phyloP scores from a whole-genome alignment of 495 filamentous ascomycete genomes.

The Penicillium pulvis region DNA sequence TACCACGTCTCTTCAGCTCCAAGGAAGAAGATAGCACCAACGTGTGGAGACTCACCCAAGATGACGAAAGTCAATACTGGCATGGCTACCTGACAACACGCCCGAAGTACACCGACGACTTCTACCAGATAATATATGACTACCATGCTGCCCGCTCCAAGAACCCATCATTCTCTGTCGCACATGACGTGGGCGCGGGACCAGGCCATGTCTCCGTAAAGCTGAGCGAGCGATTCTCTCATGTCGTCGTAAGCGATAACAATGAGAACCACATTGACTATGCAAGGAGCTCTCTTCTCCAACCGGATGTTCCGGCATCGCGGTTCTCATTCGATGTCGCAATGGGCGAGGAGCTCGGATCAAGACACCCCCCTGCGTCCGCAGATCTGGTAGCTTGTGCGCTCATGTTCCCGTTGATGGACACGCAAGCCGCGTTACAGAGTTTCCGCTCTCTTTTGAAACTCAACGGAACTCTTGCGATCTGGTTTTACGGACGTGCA shows the following conservation, averaged over 20 bases:
- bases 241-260: not conserved
- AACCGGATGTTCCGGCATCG: not conserved
- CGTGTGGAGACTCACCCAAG: not conserved
- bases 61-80: not conserved
- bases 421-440: not conserved
- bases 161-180: not conserved
- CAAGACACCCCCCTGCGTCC: not conserved
- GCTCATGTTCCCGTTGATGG: not conserved
- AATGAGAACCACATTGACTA: not conserved
- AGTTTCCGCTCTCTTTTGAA: not conserved
- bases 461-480: not conserved
- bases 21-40: not conserved
- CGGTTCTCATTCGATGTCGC: not conserved
- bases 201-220: not conserved
- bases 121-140: not conserved
- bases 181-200: constrained; percentile 1
- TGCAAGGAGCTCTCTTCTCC: not conserved
- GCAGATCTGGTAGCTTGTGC: not conserved
- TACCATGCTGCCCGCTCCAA: not conserved
- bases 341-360: not conserved
- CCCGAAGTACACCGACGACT: not conserved
- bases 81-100: not conserved
- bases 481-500: constrained; percentile 2
- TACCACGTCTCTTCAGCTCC: not conserved
- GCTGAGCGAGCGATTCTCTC: not conserved